Evolutionary conservation across 1,284 basidiomycete genomes (phyloP).

Genomic region (Neonothopanus nambi): DNA sequence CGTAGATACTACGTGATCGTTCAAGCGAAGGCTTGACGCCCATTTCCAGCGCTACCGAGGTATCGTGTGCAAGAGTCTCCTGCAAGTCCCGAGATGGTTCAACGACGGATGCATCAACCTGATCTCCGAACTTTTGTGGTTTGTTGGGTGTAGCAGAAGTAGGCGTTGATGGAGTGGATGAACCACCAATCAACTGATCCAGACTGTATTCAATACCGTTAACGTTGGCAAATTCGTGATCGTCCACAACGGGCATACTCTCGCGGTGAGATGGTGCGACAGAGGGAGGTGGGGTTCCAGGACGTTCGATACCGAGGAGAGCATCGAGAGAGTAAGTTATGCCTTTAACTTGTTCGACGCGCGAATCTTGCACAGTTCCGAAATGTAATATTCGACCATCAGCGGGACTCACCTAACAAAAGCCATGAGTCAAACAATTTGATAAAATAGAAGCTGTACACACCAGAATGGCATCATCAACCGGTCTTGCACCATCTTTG

Average conservation of each 20-base stretch:
- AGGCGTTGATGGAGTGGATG: constrained; percentile 30
- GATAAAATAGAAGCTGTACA: constrained; percentile 21
- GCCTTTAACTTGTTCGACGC: constrained; percentile 97
- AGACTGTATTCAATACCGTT: constrained; percentile 97
- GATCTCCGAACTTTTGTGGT: constrained; percentile 58
- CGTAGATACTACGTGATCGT: constrained; percentile 40
- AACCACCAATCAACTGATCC: constrained; percentile 72
- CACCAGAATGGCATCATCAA: constrained; percentile 79
- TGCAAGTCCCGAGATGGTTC: constrained; percentile 50
- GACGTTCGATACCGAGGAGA: constrained; percentile 75
- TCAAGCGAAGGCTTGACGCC: constrained; percentile 52
- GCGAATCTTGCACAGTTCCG: constrained; percentile 79
- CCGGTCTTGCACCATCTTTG: constrained; percentile 80
- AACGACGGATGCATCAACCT: constrained; percentile 66
- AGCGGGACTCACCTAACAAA: constrained; percentile 81
- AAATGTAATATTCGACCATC: constrained; percentile 94
- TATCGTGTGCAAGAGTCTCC: constrained; percentile 63
- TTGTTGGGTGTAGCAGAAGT: constrained; percentile 24
- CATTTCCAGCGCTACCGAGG: constrained; percentile 68
- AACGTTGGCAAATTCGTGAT: constrained; percentile 92
- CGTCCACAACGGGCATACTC: constrained; percentile 65
- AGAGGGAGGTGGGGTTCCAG: constrained; percentile 42
- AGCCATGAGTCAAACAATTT: neutral
- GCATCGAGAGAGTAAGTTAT: constrained; percentile 96
- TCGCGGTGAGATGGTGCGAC: constrained; percentile 44